phyloP scores from a whole-genome alignment of 2,329 filamentous ascomycete species.

The Huntiella bhutanensis region DNA sequence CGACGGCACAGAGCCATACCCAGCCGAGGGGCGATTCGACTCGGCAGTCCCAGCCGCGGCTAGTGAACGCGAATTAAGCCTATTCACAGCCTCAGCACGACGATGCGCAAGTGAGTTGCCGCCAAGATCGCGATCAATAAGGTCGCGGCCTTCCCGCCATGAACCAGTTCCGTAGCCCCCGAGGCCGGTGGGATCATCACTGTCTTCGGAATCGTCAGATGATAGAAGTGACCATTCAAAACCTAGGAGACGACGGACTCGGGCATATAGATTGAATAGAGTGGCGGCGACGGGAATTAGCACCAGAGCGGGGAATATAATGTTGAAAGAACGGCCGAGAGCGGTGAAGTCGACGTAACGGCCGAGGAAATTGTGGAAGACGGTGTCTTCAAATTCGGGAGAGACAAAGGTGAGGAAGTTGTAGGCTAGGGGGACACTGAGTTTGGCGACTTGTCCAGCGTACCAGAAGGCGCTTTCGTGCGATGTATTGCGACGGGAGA shows the following conservation, averaged over 20 bases:
- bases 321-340: conserved; percentile 67
- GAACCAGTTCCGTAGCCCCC: conserved; percentile 55
- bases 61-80: conserved; percentile 17
- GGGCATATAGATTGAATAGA: conserved; percentile 76
- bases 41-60: conserved; percentile 19
- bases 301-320: conserved; percentile 74
- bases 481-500: conserved; percentile 80
- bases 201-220: conserved; percentile 45
- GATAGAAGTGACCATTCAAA: conserved; percentile 59
- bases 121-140: conserved; percentile 73
- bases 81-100: conserved; percentile 21
- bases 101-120: conserved; percentile 38
- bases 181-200: conserved; percentile 23
- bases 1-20: conserved; percentile 27
- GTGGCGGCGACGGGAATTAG: conserved; percentile 71
- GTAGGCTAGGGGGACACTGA: conserved; percentile 84
- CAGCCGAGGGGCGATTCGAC: conserved; percentile 19
- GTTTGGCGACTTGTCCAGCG: conserved; percentile 72
- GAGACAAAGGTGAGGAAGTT: conserved; percentile 90
- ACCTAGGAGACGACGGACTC: conserved; percentile 56
- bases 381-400: conserved; percentile 49
- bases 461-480: conserved; percentile 94
- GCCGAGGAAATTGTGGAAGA: conserved; percentile 78
- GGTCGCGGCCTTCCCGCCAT: conserved; percentile 78
- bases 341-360: conserved; percentile 65